Percentiles rank a stretch among this genome's conserved stretches.
Conservation (phyloP, 495 filamentous ascomycete species). For the Glonium stellatum region DNA sequence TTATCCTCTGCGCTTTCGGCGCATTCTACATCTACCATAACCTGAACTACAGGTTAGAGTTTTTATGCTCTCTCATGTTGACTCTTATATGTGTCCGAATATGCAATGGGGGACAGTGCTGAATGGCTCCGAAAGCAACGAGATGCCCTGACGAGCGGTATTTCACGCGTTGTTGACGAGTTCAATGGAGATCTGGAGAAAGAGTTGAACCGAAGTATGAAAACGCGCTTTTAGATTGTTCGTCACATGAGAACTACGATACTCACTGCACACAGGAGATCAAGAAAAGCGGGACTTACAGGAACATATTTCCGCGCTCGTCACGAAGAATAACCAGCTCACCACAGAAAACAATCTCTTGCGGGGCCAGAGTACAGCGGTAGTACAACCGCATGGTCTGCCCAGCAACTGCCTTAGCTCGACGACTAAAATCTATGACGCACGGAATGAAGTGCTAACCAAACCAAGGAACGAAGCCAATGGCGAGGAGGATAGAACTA, state of each 20-base stretch:
- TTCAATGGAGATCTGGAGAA: slow-evolving; percentile 6
- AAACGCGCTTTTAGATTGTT: neutral
- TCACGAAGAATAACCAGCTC: slow-evolving; percentile 18
- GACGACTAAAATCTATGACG: neutral
- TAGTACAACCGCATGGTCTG: neutral
- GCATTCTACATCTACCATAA: neutral
- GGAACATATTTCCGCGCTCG: slow-evolving; percentile 8
- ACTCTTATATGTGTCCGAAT: neutral
- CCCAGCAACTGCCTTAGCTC: neutral
- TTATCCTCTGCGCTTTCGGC: neutral
- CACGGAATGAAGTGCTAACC: neutral
- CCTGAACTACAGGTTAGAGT: no score
- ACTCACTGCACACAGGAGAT: slow-evolving; percentile 9
- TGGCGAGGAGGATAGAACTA: neutral
- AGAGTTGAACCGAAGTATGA: neutral
- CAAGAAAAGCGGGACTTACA: slow-evolving; percentile 17
- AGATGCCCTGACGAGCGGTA: slow-evolving; percentile 3
- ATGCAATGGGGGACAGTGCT: slow-evolving; percentile 10
- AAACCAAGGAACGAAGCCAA: neutral
- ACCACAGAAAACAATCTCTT: slow-evolving; percentile 4
- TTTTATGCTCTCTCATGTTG: neutral
- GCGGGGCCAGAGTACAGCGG: neutral
- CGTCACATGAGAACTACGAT: neutral
- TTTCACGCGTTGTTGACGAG: slow-evolving; percentile 15
- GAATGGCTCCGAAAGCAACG: slow-evolving; percentile 13